Evolutionary conservation across 441 rosid species (phyloP).

Genomic region (Metrosideros polymorpha): DNA sequence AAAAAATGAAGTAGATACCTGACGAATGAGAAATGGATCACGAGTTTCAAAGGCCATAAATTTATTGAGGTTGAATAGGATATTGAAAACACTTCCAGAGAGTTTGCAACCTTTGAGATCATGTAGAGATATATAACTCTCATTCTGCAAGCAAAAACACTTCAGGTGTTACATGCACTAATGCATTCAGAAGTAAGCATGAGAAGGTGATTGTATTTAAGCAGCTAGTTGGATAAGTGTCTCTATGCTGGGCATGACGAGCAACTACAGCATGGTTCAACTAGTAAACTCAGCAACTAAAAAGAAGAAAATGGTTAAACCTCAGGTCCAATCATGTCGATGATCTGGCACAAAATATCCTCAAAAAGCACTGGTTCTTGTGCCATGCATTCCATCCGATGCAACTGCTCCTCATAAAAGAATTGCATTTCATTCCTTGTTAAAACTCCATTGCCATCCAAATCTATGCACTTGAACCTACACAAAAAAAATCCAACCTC

Average conservation of each 20-base stretch:
- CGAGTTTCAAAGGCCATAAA: constrained; percentile 99
- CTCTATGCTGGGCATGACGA: background rate
- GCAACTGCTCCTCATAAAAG: constrained; percentile 96
- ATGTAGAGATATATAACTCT: constrained; percentile 43
- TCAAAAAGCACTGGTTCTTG: constrained; percentile 97
- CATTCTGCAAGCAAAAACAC: constrained; percentile 37
- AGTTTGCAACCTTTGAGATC: constrained; percentile 85
- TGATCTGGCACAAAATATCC: constrained; percentile 92
- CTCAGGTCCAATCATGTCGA: constrained; percentile 92
- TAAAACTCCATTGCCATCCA: constrained; percentile 89
- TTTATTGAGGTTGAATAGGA: constrained; percentile 93
- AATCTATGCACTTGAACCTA: constrained; percentile 96
- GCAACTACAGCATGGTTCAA: background rate
- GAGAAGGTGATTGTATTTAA: background rate
- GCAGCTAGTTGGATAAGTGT: background rate
- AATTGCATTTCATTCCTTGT: constrained; percentile 91
- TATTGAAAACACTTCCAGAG: constrained; percentile 85
- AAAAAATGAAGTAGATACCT: constrained; percentile 31
- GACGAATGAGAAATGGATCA: constrained; percentile 93
- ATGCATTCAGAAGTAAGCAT: background rate
- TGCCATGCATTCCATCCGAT: constrained; percentile 99
- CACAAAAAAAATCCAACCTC: constrained; percentile 5
- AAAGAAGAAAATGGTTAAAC: constrained; percentile 19
- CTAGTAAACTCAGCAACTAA: background rate
- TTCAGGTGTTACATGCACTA: background rate